Evolutionary conservation across 495 filamentous ascomycete species (phyloP).

Genomic region (Thozetella sp.): DNA sequence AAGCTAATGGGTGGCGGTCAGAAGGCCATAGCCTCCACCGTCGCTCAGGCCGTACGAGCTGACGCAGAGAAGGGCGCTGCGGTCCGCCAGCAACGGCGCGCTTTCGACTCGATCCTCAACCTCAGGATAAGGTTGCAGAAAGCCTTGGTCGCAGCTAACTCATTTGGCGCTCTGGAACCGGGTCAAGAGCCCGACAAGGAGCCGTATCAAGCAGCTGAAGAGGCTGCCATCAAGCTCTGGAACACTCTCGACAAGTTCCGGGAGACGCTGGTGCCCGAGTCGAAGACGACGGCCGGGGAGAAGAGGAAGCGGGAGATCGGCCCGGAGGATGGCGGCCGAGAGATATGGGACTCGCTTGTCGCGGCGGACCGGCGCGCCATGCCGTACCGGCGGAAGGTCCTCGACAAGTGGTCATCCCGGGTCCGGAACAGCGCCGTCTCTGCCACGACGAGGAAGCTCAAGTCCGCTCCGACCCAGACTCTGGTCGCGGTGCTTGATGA

Average conservation of each 20-base stretch:
- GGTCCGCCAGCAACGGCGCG: slow-evolving; percentile 78
- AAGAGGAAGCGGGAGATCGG: slow-evolving; percentile 63
- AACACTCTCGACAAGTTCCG: slow-evolving; percentile 79
- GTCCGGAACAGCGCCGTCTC: slow-evolving; percentile 39
- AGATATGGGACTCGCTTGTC: slow-evolving; percentile 76
- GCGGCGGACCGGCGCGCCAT: slow-evolving; percentile 58
- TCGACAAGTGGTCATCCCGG: slow-evolving; percentile 72
- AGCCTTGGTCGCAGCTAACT: slow-evolving; percentile 78
- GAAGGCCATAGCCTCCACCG: slow-evolving; percentile 65
- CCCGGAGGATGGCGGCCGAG: slow-evolving; percentile 51
- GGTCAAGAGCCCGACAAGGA: slow-evolving; percentile 29
- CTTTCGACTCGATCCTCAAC: slow-evolving; percentile 86
- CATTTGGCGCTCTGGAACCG: slow-evolving; percentile 56
- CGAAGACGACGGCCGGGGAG: slow-evolving; percentile 31
- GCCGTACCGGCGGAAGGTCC: slow-evolving; percentile 49
- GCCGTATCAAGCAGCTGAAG: slow-evolving; percentile 77
- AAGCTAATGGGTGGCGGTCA: slow-evolving; percentile 73
- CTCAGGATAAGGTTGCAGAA: slow-evolving; percentile 90
- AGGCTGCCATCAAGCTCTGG: slow-evolving; percentile 86
- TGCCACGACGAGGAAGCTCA: slow-evolving; percentile 54
- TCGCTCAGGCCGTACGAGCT: slow-evolving; percentile 72
- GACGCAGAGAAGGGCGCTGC: slow-evolving; percentile 86
- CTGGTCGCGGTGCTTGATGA: slow-evolving; percentile 74
- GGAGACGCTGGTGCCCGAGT: slow-evolving; percentile 41
- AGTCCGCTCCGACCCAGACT: slow-evolving; percentile 55